Conservation (phyloP, 768 basidiomycete species). For the Suillus americanus region DNA sequence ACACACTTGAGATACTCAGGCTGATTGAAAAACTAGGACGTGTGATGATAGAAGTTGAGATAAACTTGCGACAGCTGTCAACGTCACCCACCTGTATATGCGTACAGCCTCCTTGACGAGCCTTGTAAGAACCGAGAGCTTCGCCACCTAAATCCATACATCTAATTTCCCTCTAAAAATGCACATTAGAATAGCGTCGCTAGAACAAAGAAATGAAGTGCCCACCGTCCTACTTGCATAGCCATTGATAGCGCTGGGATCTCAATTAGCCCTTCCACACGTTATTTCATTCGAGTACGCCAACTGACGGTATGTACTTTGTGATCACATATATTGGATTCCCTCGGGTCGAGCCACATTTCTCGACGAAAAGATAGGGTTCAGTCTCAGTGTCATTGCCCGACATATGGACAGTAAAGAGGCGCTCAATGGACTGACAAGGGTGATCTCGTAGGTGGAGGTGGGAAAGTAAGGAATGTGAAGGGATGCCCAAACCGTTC, state of each 20-base stretch:
- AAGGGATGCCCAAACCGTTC: constrained; percentile 22
- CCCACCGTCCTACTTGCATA: constrained; percentile 36
- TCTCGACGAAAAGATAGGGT: constrained; percentile 41
- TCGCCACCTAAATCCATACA: constrained; percentile 44
- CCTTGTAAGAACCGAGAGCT: constrained; percentile 40
- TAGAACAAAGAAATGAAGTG: not conserved
- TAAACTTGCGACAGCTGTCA: not conserved
- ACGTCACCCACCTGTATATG: constrained; percentile 38
- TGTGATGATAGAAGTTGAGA: constrained; percentile 7
- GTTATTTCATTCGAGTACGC: constrained; percentile 6
- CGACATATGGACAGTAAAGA: constrained; percentile 21
- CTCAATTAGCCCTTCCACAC: constrained; percentile 17
- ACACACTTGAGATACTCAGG: constrained; percentile 37
- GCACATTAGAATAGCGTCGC: constrained; percentile 11
- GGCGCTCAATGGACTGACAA: constrained; percentile 12
- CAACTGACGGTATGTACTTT: constrained; percentile 41
- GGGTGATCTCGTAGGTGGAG: constrained; percentile 16
- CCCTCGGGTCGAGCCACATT: constrained; percentile 41
- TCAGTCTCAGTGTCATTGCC: constrained; percentile 21
- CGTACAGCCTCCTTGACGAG: constrained; percentile 39
- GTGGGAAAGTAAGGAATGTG: constrained; percentile 22
- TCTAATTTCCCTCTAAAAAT: constrained; percentile 38
- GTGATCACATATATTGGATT: constrained; percentile 44
- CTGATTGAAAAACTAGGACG: constrained; percentile 40
- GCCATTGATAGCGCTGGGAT: constrained; percentile 29